Evolutionary conservation across 2,329 filamentous ascomycete species (phyloP), one percentile per base, ranked within the genome.

Genomic region (Phoma herbarum): DNA sequence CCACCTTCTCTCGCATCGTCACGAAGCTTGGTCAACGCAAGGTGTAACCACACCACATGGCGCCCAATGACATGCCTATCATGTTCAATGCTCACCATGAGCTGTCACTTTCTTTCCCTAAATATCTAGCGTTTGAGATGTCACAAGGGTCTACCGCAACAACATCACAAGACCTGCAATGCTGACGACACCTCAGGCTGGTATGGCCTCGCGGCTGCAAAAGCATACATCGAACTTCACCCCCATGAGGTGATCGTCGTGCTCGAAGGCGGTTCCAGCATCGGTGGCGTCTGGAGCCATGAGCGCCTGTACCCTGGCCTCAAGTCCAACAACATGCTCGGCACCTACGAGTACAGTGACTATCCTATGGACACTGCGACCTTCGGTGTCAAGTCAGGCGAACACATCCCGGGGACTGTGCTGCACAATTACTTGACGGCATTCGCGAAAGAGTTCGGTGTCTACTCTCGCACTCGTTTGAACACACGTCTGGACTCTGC

Each of bases 371-470:
- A 70, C 23, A 61, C 68, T 49, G 66, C 55, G 14, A 66, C 44
- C 23, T 75, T 70, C 29, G 68, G 62, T 0, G 80, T 84, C 37
- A 78, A 81, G 49, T 66, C 73, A 7, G 84, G 84, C 16, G 72
- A 88, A 50, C 86, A 90, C 70, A 85, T 90, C 47, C 83, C 86
- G 0, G 88, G 85, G 0, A 62, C 77, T 0, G 81, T 83, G 1
- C 73, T 89, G 51, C 81, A 87, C 65, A 67, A 76, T 2, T 90
- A 90, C 70, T 74, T 90, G 8, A 29, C 49, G 12, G 64, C 66
- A 7, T 65, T 70, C n/a, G 57, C 59, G 18, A 78, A 79, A 29
- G 79, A 83, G 26, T 61, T 52, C 83, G 81, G 78, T 6, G 73
- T 91, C 2, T 76, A 68, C 25, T 64, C 78, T 2, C 76, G 77